Conservation (phyloP, 2,329 filamentous ascomycete species). For the Colletotrichum truncatum region DNA sequence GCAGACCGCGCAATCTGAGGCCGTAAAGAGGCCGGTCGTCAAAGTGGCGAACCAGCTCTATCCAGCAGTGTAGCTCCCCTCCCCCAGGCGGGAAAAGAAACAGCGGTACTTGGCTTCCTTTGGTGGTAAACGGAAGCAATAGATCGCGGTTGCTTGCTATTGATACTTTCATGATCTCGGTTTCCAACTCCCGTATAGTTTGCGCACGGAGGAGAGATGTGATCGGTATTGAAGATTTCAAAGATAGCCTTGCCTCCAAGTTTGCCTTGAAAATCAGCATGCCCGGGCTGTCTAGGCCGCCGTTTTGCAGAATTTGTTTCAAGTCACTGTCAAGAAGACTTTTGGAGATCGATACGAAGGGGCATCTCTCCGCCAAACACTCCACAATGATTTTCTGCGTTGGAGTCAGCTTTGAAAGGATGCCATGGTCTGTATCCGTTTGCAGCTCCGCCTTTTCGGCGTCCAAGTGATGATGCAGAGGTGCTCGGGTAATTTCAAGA, state of each 20-base stretch:
- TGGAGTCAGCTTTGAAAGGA: neutral
- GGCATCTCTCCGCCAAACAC: neutral
- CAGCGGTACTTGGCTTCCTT: neutral
- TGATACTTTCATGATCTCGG: neutral
- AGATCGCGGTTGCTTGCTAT: neutral
- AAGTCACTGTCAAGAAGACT: neutral
- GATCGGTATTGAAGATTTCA: neutral
- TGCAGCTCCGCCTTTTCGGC: no score
- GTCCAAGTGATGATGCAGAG: no score
- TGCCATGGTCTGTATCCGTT: neutral
- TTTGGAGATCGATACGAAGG: neutral
- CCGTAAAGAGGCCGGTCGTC: neutral
- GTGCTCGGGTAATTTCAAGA: no score
- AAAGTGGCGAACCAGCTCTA: neutral
- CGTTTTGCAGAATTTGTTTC: neutral
- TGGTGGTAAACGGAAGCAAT: neutral
- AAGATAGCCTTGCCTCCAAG: neutral
- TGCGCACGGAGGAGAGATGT: neutral
- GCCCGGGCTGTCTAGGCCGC: neutral
- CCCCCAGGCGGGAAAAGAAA: conserved; percentile 5
- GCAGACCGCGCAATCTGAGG: neutral
- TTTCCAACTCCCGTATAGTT: neutral
- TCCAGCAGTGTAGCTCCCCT: conserved; percentile 3
- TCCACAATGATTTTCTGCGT: neutral
- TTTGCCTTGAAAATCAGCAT: neutral